Conservation (phyloP, 2,329 filamentous ascomycete genomes). For the Penicillium oxalicum region DNA sequence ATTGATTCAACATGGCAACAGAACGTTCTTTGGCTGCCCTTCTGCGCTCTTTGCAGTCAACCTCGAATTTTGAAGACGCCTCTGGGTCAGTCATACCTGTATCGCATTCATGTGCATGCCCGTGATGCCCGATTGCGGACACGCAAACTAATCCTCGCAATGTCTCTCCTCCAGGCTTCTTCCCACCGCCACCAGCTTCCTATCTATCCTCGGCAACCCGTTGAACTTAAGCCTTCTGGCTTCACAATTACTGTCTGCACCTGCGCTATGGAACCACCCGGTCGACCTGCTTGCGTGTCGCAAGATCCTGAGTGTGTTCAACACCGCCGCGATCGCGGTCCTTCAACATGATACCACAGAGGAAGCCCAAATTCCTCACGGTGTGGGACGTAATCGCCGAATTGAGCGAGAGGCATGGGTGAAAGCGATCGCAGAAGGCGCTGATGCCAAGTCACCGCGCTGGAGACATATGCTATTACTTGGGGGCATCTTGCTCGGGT, state of each 20-base stretch:
- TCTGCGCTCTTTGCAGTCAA: constrained; percentile 55
- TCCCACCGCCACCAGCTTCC: constrained; percentile 44
- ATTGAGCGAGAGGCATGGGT: constrained; percentile 53
- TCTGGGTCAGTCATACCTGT: constrained; percentile 42
- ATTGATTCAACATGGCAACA: constrained; percentile 45
- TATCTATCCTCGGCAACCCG: constrained; percentile 52
- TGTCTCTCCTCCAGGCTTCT: constrained; percentile 41
- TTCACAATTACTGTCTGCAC: constrained; percentile 53
- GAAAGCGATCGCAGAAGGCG: constrained; percentile 53
- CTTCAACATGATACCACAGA: constrained; percentile 42
- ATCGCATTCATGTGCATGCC: constrained; percentile 1
- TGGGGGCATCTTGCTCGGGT: constrained; percentile 70
- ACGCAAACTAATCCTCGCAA: constrained; percentile 9
- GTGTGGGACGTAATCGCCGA: constrained; percentile 42
- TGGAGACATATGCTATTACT: constrained; percentile 84
- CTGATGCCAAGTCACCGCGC: constrained; percentile 57
- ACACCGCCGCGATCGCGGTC: constrained; percentile 52
- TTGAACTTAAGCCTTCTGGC: constrained; percentile 57
- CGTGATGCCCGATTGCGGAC: constrained; percentile 6
- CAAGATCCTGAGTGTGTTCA: constrained; percentile 56
- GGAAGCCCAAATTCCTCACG: constrained; percentile 30
- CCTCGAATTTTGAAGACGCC: constrained; percentile 54
- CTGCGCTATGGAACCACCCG: constrained; percentile 53
- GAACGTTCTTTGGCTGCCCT: constrained; percentile 57
- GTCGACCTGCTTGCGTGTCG: constrained; percentile 52